Base-by-base conservation (phyloP, 2,329 filamentous ascomycete genomes). In the Paecilomyces sp. region DNA sequence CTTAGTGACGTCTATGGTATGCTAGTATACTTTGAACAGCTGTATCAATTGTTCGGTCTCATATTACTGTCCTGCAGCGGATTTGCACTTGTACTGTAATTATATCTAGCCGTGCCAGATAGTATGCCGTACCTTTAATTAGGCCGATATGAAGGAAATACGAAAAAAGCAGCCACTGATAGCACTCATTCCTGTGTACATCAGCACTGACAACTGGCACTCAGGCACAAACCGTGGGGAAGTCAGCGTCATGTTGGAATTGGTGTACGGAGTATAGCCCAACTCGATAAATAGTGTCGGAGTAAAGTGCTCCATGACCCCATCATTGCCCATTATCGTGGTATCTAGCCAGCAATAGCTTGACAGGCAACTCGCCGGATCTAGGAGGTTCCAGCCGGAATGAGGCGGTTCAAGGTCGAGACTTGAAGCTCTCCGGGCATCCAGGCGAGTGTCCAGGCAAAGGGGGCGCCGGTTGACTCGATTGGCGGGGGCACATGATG, bases 401-500 rank as follows among this genome's bases (percentile, higher is more conserved):
- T 47, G 36, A 47, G 36, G 36, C 36, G 36, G 36, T 47, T 18
- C 6, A 6, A 28, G 25, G 6, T 6, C 25, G 8, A 18, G 36
- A 47, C 4, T 18, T 47, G 36, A 47, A 18, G 36, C 36, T 41
- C 36, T 41, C 36, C 36, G 12, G 25, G 33, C 33, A n/a, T 41
- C 36, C 36, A 41, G 41, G 41, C 41, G 41, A 18, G 18, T 5
- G n/a, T 8, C 36, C 41, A 47, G 41, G 41, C 41, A 47, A 47
- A 47, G 41, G 41, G 41, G 41, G 15, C 41, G 36, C 36, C 15
- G 36, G 36, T 30, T 53, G 51, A 25, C 51, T 53, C 22, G 25
- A 47, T 30, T 8, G 51, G 51, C 51, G 51, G 31, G 24, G 55
- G 56, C 60, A 62, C 60, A 62, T 62, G 60, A 62, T 58, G 57